Evolutionary conservation across 371 early-diverging fungal species (phyloP).

Genomic region (Blastocladiella emersonii): DNA sequence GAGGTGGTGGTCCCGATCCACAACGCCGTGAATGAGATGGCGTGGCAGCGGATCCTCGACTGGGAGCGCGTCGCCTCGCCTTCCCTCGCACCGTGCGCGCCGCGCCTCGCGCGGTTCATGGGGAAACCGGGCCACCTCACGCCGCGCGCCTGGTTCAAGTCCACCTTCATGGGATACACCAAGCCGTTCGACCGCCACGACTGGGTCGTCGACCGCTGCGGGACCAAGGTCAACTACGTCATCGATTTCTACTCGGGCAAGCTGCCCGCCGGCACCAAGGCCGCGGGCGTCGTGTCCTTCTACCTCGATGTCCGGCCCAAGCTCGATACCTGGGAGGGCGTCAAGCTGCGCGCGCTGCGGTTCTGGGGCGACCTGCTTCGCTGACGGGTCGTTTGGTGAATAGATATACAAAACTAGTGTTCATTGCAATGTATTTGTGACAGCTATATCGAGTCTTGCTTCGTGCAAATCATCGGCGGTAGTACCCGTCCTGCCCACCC

Average conservation of each 20-base stretch:
- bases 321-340: constrained; percentile 5
- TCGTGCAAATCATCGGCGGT: too few relatives aligned
- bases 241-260: constrained; percentile 87
- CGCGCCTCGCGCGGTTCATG: constrained; percentile 25
- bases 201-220: constrained; percentile 92
- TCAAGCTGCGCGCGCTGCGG: background rate
- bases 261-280: constrained; percentile 4
- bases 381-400: background rate
- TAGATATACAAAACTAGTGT: too few relatives aligned
- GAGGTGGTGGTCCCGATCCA: constrained; percentile 67
- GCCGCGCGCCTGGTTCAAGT: constrained; percentile 20
- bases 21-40: constrained; percentile 82
- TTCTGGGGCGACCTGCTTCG: background rate
- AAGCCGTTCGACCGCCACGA: constrained; percentile 93
- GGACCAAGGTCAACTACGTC: constrained; percentile 75
- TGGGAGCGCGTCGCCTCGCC: constrained; percentile 66
- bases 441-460: too few relatives aligned
- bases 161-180: constrained; percentile 26
- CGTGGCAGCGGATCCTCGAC: constrained; percentile 75
- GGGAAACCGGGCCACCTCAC: constrained; percentile 25
- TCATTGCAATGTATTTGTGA: too few relatives aligned
- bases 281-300: constrained; percentile 35
- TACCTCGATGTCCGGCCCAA: constrained; percentile 33
- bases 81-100: constrained; percentile 11
- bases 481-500: too few relatives aligned